phyloP scores from a whole-genome alignment of 495 filamentous ascomycete genomes.

The Choiromyces venosus region DNA sequence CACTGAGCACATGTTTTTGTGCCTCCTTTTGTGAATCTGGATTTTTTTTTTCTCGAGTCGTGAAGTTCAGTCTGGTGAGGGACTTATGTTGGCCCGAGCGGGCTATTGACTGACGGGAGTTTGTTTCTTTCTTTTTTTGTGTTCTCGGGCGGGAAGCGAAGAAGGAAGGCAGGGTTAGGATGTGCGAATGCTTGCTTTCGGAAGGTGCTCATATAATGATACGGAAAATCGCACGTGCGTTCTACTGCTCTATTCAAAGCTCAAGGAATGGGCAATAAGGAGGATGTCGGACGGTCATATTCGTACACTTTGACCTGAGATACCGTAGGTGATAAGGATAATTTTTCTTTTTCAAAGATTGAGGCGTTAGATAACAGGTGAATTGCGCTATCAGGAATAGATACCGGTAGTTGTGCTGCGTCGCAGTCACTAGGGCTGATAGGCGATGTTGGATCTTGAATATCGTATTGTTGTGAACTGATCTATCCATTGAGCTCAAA shows the following conservation, averaged over 20 bases:
- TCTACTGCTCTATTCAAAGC: not conserved
- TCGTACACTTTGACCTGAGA: not conserved
- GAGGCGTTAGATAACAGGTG: no score
- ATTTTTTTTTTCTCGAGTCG: not conserved
- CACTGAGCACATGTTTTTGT: not conserved
- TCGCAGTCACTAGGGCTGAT: not conserved
- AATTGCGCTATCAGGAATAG: no score
- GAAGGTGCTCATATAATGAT: not conserved
- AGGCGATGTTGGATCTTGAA: not conserved
- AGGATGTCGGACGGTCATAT: not conserved
- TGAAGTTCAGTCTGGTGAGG: not conserved
- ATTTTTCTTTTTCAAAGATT: no score
- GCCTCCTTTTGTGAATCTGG: not conserved
- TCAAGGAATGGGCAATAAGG: not conserved
- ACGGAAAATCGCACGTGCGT: not conserved
- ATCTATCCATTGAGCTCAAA: no score
- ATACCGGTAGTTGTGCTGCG: accelerated
- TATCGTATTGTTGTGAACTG: not conserved
- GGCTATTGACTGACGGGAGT: not conserved
- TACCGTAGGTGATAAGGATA: no score
- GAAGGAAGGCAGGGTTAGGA: not conserved
- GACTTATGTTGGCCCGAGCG: not conserved
- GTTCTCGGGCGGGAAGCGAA: not conserved
- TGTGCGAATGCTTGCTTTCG: not conserved
- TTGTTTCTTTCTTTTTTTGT: not conserved